Evolutionary conservation across 2,329 filamentous ascomycete species (phyloP), one percentile per base, ranked within the genome.

Genomic region (Aspergillus sclerotialis): DNA sequence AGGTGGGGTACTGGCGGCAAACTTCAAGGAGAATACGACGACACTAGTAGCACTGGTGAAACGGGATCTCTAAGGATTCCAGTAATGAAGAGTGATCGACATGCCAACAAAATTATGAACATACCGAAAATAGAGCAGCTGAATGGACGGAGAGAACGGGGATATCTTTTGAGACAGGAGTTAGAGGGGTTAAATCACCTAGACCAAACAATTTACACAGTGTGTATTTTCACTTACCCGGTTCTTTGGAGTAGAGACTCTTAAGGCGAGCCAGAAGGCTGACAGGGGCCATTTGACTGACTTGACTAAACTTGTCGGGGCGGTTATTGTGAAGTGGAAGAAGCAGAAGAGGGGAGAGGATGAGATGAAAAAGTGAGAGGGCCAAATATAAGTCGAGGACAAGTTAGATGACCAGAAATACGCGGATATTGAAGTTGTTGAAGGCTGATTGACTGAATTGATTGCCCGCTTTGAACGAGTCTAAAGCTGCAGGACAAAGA

Each of bases 81-180:
- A 11, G 27, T n/a, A n/a, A n/a, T n/a, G n/a, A n/a, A n/a, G n/a
- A n/a, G n/a, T n/a, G 10, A 23, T 23, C 19, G 19, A 23, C 17
- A 28, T 12, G 8, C 11, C n/a, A 17, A 21, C 26, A 11, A 18
- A 16, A 24, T n/a, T 12, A 21, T 28, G n/a, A n/a, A 46, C 59
- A 38, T 58, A 67, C 63, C 42, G 63, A 67, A 27, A 64, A 49
- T 23, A 60, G 33, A 35, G 56, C 52, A 33, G 63, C 58, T 15
- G 56, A 54, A 16, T 52, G 43, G 34, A 51, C 45, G 36, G 60
- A 61, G 36, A 65, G 52, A 36, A 55, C 50, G 16, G 61, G 60
- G 33, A 61, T 50, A 43, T 58, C 60, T 23, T 28, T n/a, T n/a
- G n/a, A n/a, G n/a, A n/a, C n/a, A n/a, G n/a, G n/a, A n/a, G n/a